A percentile compares a stretch with the other conserved stretches of the same genome.
phyloP scores from a whole-genome alignment of 2,329 filamentous ascomycete species.

The Pseudogymnoascus verrucosus region DNA sequence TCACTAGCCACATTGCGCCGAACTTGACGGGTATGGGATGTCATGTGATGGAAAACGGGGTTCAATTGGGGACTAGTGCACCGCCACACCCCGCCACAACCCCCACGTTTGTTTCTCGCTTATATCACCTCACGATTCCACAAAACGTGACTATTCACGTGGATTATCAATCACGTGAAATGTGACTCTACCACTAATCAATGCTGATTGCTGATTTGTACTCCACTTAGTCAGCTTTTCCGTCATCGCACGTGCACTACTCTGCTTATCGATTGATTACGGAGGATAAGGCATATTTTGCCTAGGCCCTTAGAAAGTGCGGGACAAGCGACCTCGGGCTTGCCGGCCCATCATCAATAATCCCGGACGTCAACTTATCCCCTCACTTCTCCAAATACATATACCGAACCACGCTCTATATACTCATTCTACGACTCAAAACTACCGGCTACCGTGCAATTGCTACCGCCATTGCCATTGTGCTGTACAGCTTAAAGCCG shows the following conservation, averaged over 20 bases:
- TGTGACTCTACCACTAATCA: not conserved
- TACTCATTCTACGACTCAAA: not conserved
- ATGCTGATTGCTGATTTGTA: not conserved
- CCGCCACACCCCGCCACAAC: not conserved
- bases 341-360: constrained; percentile 5
- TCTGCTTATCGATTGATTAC: constrained; percentile 8
- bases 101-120: not conserved
- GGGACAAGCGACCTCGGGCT: constrained; percentile 10
- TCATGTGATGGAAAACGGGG: not conserved
- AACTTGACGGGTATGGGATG: not conserved
- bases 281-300: constrained; percentile 1
- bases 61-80: constrained; percentile 1
- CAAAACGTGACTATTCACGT: not conserved
- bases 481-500: not conserved
- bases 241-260: not conserved
- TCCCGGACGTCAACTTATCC: constrained; percentile 4
- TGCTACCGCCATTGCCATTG: not conserved
- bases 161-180: not conserved
- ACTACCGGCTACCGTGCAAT: not conserved
- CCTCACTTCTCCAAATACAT: constrained; percentile 4
- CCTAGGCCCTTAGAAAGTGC: constrained; percentile 8
- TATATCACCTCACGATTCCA: not conserved
- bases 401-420: not conserved
- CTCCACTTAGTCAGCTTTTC: not conserved
- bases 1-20: constrained; percentile 1